Percentiles rank a stretch among this genome's conserved stretches.
Evolutionary conservation across 768 basidiomycete species (phyloP).

Genomic region (Tricholoma bakamatsutake): DNA sequence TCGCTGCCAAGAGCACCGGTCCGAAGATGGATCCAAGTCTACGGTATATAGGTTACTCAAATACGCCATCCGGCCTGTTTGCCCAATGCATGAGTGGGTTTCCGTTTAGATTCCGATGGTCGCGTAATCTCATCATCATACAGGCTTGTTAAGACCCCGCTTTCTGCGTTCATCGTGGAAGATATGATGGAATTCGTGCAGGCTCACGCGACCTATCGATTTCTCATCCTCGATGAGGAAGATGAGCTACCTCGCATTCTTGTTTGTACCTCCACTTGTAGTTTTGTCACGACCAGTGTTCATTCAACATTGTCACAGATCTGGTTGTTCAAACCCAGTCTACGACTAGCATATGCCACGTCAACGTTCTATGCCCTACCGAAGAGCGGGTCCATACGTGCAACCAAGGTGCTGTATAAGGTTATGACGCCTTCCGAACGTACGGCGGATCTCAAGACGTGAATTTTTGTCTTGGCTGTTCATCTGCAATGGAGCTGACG

Average conservation of each 20-base stretch:
- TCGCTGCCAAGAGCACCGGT: slow-evolving; percentile 50
- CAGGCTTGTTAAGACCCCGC: slow-evolving; percentile 46
- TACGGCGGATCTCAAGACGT: slow-evolving; percentile 50
- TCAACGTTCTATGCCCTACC: slow-evolving; percentile 50
- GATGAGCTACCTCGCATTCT: slow-evolving; percentile 73
- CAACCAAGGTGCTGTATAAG: slow-evolving; percentile 85
- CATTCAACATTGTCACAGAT: slow-evolving; percentile 41
- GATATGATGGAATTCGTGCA: slow-evolving; percentile 90
- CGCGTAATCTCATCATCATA: slow-evolving; percentile 3
- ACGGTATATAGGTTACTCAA: slow-evolving; percentile 72
- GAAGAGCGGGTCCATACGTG: slow-evolving; percentile 54
- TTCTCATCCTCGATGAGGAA: slow-evolving; percentile 84
- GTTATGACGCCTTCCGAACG: slow-evolving; percentile 57
- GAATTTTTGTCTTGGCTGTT: slow-evolving; percentile 11
- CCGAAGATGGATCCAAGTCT: slow-evolving; percentile 22
- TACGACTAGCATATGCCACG: slow-evolving; percentile 71
- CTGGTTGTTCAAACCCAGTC: slow-evolving; percentile 92
- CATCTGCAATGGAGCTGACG: slow-evolving; percentile 4
- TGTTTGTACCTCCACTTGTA: slow-evolving; percentile 37
- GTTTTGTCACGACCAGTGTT: not conserved
- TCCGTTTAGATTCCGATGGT: not conserved
- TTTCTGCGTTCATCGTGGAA: slow-evolving; percentile 86
- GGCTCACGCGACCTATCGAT: slow-evolving; percentile 91
- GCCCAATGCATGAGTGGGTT: slow-evolving; percentile 58
- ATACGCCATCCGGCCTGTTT: slow-evolving; percentile 73